Evolutionary conservation across 2,329 filamentous ascomycete genomes (phyloP), one percentile per base, ranked within the genome.

Genomic region (Ophiostoma ulmi): DNA sequence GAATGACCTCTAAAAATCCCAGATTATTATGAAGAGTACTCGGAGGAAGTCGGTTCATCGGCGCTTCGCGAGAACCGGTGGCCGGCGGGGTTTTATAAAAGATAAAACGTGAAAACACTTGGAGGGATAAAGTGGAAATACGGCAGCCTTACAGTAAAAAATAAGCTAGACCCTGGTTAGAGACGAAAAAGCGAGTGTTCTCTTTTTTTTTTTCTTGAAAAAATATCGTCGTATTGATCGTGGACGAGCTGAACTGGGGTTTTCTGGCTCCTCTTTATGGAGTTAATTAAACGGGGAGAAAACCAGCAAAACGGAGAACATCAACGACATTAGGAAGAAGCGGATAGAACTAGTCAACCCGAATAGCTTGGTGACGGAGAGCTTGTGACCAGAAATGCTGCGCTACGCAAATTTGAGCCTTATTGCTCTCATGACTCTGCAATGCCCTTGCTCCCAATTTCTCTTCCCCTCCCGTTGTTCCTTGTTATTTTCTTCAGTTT

Each of bases 371-470:
- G 8, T 58, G 11, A 13, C 20, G 10, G 52, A 26, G 52, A 58
- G n/a, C 52, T 26, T 58, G 52, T 58, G 52, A 58, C 52, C 52
- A 58, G 52, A 58, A 58, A 58, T 58, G 52, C 52, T n/a, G 52
- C 52, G 52, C 52, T 58, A 58, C 26, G 52, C 8, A 58, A 26
- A 58, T 58, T 22, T 26, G 22, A 26, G 52, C n/a, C n/a, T 58
- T 26, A 26, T 26, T 58, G 22, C 52, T 58, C 52, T 22, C 22
- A 31, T 58, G 52, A 58, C 52, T 58, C 52, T 58, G n/a, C 22
- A 11, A 26, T 22, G 8, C n/a, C 52, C 52, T 58, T 58, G 52
- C 22, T 58, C 52, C n/a, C 44, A n/a, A 20, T 20, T 17, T 48
- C 5, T 58, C 8, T 17, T 58, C 13, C 22, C n/a, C 22, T 58